A percentile compares a stretch with the other conserved stretches of the same genome.
Evolutionary conservation across 192 early-diverging fungal genomes (phyloP).

Genomic region (Coemansia sp.): DNA sequence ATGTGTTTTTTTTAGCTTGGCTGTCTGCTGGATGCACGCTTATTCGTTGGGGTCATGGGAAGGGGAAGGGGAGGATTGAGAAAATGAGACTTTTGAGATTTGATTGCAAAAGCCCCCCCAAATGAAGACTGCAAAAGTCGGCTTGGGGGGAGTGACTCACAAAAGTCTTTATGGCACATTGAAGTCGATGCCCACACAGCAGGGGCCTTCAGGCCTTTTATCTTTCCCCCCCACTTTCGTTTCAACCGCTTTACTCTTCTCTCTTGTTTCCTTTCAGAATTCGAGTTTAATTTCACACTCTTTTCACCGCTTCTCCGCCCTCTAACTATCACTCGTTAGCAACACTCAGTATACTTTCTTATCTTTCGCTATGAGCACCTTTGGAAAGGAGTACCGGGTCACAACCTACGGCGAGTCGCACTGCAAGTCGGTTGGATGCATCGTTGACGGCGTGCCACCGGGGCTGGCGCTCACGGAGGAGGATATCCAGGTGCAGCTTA

Average conservation of each 20-base stretch:
- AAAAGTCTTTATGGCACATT: no score
- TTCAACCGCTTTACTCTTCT: no score
- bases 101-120: no score
- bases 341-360: neutral
- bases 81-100: neutral
- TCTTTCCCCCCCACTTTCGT: no score
- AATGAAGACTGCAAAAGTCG: no score
- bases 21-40: neutral
- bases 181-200: no score
- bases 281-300: no score
- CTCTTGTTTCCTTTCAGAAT: no score
- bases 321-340: neutral
- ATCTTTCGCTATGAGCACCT: constrained; percentile 67
- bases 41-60: neutral
- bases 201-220: no score
- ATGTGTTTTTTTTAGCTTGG: neutral
- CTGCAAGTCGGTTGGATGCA: constrained; percentile 96
- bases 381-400: constrained; percentile 82
- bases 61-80: neutral
- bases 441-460: constrained; percentile 94
- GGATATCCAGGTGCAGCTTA: constrained; percentile 92
- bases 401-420: constrained; percentile 98
- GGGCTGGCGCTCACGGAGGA: constrained; percentile 86
- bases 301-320: no score
- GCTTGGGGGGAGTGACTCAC: no score